Evolutionary conservation across 2,329 filamentous ascomycete species (phyloP), one percentile per base, ranked within the genome.

Genomic region (Curvularia eragrostidis): DNA sequence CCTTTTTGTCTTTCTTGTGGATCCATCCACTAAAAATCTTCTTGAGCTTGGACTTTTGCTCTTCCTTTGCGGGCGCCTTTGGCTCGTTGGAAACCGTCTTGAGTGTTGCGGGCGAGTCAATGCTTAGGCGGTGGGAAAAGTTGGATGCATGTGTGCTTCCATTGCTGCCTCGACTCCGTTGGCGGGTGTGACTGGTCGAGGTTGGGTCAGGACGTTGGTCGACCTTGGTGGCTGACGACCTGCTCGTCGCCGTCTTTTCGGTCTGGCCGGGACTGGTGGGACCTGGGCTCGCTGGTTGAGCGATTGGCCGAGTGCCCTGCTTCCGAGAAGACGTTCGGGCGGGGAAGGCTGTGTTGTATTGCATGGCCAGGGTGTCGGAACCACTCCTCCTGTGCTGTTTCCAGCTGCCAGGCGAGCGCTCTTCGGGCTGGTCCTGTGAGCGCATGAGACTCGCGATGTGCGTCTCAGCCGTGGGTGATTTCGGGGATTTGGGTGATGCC

Each of bases 391-490:
- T 67, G 46, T 75, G 63, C 21, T 62, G 64, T 32, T 61, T 67
- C 23, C 63, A 66, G 3, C 63, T 61, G 18, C 69, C 63, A n/a
- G 72, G 64, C n/a, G 71, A 67, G 15, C 67, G 71, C 3, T 68
- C 67, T 50, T 69, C 65, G 26, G 26, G 43, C n/a, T 67, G 67
- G 23, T 70, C 71, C 32, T 72, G 68, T 3, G 72, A 58, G n/a
- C 73, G 74, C 74, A 76, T 77, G 5, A 76, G 51, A 36, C 65
- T 72, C 21, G 74, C 73, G 42, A 76, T 75, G 51, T 76, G 73
- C 13, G 71, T 66, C 42, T 63, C 65, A 24, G 66, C 61, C 13
- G 50, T 57, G 4, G 70, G 67, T 12, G 65, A 63, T 34, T 48
- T 57, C 2, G 70, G 67, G 10, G 65, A 63, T 28, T 48, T 57